These are phyloP conservation scores for Mucor velutinosus DNA, from an alignment of 371 early-diverging fungal species.

Conservation along the genomic window DNA sequence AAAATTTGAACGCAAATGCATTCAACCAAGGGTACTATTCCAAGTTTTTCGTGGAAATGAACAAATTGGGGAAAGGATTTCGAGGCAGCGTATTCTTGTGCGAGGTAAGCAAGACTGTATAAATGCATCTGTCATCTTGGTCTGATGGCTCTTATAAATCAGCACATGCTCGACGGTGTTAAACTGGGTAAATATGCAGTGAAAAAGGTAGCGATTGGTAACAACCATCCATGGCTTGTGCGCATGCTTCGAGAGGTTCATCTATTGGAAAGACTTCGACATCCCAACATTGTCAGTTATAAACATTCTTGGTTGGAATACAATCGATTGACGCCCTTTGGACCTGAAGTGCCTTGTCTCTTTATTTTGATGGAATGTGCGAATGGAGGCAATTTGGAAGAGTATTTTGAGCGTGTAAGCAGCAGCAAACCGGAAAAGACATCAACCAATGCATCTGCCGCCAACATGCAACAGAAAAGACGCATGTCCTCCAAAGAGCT, in stretches of 20 bases:
- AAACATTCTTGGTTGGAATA: conserved; percentile 95
- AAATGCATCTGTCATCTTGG: not conserved
- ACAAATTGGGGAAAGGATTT: conserved; percentile 87
- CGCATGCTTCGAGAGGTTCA: conserved; percentile 94
- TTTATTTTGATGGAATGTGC: conserved; percentile 98
- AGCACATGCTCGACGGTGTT: conserved; percentile 84
- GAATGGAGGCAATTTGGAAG: conserved; percentile 95
- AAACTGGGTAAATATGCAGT: conserved; percentile 87
- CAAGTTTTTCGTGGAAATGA: conserved; percentile 89
- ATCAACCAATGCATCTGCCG: not conserved
- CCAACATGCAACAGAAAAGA: not conserved
- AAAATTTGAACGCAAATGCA: conserved; percentile 48
- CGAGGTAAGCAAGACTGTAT: conserved; percentile 46
- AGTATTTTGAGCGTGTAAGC: conserved; percentile 67
- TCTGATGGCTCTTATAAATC: not conserved
- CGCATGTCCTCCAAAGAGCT: conserved; percentile 26
- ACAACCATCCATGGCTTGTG: conserved; percentile 89
- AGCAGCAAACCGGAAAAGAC: not conserved
- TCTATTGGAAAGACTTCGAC: conserved; percentile 83
- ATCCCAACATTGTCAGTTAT: conserved; percentile 92
- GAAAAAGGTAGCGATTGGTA: conserved; percentile 91
- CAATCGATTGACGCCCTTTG: conserved; percentile 77
- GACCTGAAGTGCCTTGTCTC: conserved; percentile 89
- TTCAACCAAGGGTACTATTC: conserved; percentile 93
- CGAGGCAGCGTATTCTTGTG: conserved; percentile 92